These are phyloP conservation scores for Picochlorum sp. DNA, from an alignment of 139 green algal genomes.

Conservation along the genomic window DNA sequence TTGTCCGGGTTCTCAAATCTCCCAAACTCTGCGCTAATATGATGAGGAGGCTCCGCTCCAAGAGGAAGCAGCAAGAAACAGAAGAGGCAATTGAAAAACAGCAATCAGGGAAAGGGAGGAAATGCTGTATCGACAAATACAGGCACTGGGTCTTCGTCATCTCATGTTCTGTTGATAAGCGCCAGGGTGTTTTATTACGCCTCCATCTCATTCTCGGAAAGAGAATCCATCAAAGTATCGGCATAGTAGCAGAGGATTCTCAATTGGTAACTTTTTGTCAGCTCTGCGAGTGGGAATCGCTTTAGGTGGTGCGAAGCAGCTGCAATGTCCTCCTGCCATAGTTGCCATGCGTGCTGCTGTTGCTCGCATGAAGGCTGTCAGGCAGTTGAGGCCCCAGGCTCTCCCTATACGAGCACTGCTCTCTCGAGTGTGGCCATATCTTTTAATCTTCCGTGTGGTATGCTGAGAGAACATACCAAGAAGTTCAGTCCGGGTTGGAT, in stretches of 20 bases:
- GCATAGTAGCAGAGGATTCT: slow-evolving; percentile 2
- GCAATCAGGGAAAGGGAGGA: no score
- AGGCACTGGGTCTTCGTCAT: no score
- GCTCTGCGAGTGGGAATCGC: slow-evolving; percentile 39
- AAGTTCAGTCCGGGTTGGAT: slow-evolving; percentile 86
- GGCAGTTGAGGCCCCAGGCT: slow-evolving; percentile 56
- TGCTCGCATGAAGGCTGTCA: slow-evolving; percentile 48
- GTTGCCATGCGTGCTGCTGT: slow-evolving; percentile 61
- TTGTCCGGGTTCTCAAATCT: slow-evolving; percentile 18
- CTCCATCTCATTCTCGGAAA: no score
- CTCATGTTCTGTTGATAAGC: no score
- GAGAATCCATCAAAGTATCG: slow-evolving; percentile 5
- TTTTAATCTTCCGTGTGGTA: slow-evolving; percentile 74
- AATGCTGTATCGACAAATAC: no score
- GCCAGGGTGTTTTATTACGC: no score
- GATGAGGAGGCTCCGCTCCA: background rate
- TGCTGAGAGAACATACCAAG: slow-evolving; percentile 62
- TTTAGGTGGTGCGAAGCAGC: slow-evolving; percentile 29
- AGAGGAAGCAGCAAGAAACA: background rate
- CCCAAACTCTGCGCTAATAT: background rate
- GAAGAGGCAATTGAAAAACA: no score
- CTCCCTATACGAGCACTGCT: slow-evolving; percentile 16
- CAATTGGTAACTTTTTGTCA: background rate
- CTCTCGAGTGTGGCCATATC: slow-evolving; percentile 42
- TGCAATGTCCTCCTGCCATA: slow-evolving; percentile 64